Conservation (phyloP, 2,329 filamentous ascomycete species). For the Claviceps maximensis region DNA sequence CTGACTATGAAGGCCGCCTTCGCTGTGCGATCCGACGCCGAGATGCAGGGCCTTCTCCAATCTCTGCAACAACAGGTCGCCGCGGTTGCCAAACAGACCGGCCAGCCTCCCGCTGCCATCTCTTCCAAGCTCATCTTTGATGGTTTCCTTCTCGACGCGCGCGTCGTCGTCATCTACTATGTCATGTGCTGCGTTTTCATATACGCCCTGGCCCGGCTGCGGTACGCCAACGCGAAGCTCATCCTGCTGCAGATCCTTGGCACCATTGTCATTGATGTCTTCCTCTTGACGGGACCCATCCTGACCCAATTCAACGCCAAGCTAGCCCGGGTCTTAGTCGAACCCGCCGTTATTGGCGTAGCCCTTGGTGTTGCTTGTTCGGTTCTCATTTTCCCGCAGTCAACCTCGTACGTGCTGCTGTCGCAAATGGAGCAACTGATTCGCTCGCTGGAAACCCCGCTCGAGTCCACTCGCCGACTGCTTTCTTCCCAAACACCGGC, state of each 20-base stretch:
- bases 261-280: slow-evolving; percentile 32
- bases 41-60: slow-evolving; percentile 21
- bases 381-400: slow-evolving; percentile 34
- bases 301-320: slow-evolving; percentile 27
- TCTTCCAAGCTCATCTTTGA: slow-evolving; percentile 25
- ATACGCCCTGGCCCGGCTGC: slow-evolving; percentile 28
- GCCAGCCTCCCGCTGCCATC: slow-evolving; percentile 12
- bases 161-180: slow-evolving; percentile 26
- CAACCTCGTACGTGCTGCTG: slow-evolving; percentile 31
- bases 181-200: slow-evolving; percentile 29
- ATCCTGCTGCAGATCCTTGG: slow-evolving; percentile 30
- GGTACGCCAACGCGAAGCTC: slow-evolving; percentile 32
- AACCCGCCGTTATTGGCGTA: slow-evolving; percentile 31
- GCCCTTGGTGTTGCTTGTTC: slow-evolving; percentile 30
- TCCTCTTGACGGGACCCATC: slow-evolving; percentile 28
- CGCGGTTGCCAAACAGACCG: slow-evolving; percentile 16
- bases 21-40: slow-evolving; percentile 25
- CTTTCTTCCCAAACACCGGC: slow-evolving; percentile 11
- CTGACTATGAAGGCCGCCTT: slow-evolving; percentile 34
- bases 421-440: slow-evolving; percentile 18
- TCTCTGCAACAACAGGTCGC: slow-evolving; percentile 23
- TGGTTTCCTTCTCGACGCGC: slow-evolving; percentile 33
- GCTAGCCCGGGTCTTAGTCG: slow-evolving; percentile 25
- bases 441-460: slow-evolving; percentile 17
- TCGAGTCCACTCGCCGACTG: slow-evolving; percentile 17